Evolutionary conservation across 192 early-diverging fungal genomes (phyloP).

Genomic region (Entomortierella beljakovae): DNA sequence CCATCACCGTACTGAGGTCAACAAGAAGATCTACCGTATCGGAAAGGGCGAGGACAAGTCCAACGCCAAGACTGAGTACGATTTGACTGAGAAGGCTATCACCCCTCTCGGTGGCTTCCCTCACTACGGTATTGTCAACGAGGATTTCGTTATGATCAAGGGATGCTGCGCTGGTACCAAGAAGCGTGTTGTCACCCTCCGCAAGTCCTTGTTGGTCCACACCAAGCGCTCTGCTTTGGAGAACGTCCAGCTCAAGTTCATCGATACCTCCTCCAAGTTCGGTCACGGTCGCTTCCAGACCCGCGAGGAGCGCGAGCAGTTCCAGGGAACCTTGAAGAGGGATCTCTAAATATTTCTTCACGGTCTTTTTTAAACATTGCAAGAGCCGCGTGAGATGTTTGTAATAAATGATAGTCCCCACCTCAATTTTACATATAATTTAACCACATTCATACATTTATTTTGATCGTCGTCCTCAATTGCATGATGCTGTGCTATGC

Average conservation of each 20-base stretch:
- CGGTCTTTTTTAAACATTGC: conserved; percentile 18
- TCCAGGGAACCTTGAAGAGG: conserved; percentile 94
- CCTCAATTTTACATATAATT: neutral
- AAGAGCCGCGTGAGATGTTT: conserved; percentile 35
- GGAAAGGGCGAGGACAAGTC: conserved; percentile 86
- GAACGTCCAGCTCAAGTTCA: conserved; percentile 97
- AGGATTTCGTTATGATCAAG: conserved; percentile 99
- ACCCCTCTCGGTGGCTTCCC: conserved; percentile 99
- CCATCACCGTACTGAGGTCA: conserved; percentile 99
- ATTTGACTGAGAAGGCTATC: conserved; percentile 95
- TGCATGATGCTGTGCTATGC: too few species aligned
- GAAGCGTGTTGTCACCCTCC: conserved; percentile 97
- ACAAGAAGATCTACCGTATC: conserved; percentile 99
- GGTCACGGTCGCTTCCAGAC: conserved; percentile 99
- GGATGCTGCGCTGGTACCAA: conserved; percentile 96
- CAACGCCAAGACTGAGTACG: conserved; percentile 95
- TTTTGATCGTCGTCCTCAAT: too few species aligned
- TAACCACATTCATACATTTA: too few species aligned
- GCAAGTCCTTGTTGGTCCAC: conserved; percentile 97
- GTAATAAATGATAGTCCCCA: conserved; percentile 15
- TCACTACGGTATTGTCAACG: conserved; percentile 98
- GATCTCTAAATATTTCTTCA: conserved; percentile 63
- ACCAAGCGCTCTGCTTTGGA: conserved; percentile 97
- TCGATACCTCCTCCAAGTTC: conserved; percentile 99
- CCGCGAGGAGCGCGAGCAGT: conserved; percentile 92